Evolutionary conservation across 257 asterid species (phyloP).

Genomic region (Paulownia fortunei): DNA sequence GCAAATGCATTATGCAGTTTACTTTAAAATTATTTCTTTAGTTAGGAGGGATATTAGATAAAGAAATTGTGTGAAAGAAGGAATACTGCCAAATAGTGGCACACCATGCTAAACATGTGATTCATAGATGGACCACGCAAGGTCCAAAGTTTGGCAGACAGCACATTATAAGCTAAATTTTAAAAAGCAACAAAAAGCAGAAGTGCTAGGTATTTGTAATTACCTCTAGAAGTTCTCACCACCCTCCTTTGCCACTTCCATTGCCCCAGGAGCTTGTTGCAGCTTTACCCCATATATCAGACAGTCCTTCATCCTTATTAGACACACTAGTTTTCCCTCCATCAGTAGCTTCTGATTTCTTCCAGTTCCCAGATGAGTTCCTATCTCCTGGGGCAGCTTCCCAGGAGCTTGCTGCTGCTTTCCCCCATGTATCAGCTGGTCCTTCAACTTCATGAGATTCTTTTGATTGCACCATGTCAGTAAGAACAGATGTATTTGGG

Average conservation of each 20-base stretch:
- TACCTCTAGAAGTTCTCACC: conserved; percentile 61
- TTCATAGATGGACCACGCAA: not conserved
- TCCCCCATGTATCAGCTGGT: conserved; percentile 43
- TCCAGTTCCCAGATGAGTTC: conserved; percentile 38
- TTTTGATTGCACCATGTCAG: conserved; percentile 15
- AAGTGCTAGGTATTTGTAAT: not conserved
- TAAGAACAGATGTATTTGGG: conserved; percentile 20
- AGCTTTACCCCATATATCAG: conserved; percentile 50
- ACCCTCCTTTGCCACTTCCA: conserved; percentile 66
- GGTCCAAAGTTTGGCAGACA: not conserved
- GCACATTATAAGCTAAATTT: not conserved
- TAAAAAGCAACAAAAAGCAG: not conserved
- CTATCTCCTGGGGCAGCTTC: conserved; percentile 39
- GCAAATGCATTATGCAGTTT: not conserved
- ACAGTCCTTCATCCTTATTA: conserved; percentile 34
- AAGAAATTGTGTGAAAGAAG: not conserved
- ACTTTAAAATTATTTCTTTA: not conserved
- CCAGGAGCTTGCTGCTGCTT: conserved; percentile 51
- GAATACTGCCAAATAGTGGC: not conserved
- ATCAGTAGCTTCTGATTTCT: conserved; percentile 22
- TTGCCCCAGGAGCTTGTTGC: conserved; percentile 46
- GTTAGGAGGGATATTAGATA: not conserved
- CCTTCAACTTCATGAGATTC: conserved; percentile 32
- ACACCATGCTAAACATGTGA: not conserved
- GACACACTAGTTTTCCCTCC: conserved; percentile 22